Percentiles rank a stretch among this genome's conserved stretches.
Evolutionary conservation across 1,139 yeast species (phyloP).

Genomic region (Candida glucosophila): DNA sequence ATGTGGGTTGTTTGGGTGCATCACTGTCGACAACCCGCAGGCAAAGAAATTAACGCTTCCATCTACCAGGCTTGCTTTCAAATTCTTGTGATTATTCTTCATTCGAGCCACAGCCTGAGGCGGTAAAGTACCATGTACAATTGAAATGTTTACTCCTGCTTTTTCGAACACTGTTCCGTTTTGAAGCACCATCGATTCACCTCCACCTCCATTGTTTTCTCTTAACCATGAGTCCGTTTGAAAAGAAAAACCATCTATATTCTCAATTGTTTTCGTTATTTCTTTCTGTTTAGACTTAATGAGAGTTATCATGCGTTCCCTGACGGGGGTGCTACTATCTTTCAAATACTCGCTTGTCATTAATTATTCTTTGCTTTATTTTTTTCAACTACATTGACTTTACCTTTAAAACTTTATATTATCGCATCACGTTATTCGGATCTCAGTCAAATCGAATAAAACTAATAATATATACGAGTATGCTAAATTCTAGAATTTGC

Average conservation of each 20-base stretch:
- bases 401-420: too few species aligned
- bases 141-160: conserved; percentile 90
- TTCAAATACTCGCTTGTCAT: conserved; percentile 14
- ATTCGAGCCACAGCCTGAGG: conserved; percentile 80
- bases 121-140: conserved; percentile 80
- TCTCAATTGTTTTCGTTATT: conserved; percentile 67
- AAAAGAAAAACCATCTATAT: conserved; percentile 59
- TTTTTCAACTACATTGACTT: too few species aligned
- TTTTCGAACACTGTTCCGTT: conserved; percentile 87
- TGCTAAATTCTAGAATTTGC: too few species aligned
- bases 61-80: conserved; percentile 49
- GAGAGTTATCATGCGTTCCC: conserved; percentile 76
- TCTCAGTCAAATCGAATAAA: too few species aligned
- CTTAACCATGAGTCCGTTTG: conserved; percentile 77
- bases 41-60: conserved; percentile 73
- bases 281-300: conserved; percentile 74
- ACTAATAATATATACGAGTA: too few species aligned
- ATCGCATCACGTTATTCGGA: too few species aligned
- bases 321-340: conserved; percentile 30
- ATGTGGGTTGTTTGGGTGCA: conserved; percentile 91
- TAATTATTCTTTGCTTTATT: too few species aligned
- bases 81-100: conserved; percentile 79
- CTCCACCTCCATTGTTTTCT: conserved; percentile 84
- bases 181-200: conserved; percentile 82
- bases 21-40: conserved; percentile 86